Evolutionary conservation across 768 basidiomycete genomes (phyloP), one percentile per base, ranked within the genome.

Genomic region (Serendipita indica): DNA sequence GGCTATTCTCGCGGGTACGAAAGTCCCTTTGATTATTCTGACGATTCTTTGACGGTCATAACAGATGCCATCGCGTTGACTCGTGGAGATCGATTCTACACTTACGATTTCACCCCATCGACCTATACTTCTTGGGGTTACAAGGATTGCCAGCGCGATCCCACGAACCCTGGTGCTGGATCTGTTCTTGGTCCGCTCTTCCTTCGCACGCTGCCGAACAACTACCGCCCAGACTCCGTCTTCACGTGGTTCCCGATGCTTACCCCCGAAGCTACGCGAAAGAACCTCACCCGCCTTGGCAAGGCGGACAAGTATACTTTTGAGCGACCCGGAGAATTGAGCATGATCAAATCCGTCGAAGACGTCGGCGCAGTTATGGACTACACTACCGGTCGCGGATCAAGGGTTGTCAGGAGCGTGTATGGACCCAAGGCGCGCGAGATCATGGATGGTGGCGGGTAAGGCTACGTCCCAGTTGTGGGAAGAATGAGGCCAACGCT

Each of bases 231-330:
- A 60, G 80, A 84, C 67, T 86, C 83, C 60, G 71, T 79, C 46
- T 90, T 86, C 66, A 81, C 89, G 2, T 89, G 86, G 79, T 90
- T 89, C 82, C 85, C 89, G n/a, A 74, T 90, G 41, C 82, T 89
- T 81, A 85, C 83, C 0, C 89, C 88, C 2, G 72, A 75, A 0
- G 68, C 80, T 1, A 89, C 89, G 86, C 71, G 78, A 60, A 69
- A 65, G 1, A 67, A 81, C 66, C 70, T 89, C 58, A 73, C 67
- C 57, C 77, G 85, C 32, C 65, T 89, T 33, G 76, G 77, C 37
- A 70, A 78, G 22, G 59, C 71, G 16, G 72, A 78, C 27, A 69
- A 76, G 45, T 90, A 89, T 62, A 74, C 80, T 60, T 52, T 82
- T 20, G 66, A 68, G 32, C 73, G 80, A 32, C 85, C 87, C 0